phyloP scores from a whole-genome alignment of 140 eudicot species.

The Senecio squalidus region DNA sequence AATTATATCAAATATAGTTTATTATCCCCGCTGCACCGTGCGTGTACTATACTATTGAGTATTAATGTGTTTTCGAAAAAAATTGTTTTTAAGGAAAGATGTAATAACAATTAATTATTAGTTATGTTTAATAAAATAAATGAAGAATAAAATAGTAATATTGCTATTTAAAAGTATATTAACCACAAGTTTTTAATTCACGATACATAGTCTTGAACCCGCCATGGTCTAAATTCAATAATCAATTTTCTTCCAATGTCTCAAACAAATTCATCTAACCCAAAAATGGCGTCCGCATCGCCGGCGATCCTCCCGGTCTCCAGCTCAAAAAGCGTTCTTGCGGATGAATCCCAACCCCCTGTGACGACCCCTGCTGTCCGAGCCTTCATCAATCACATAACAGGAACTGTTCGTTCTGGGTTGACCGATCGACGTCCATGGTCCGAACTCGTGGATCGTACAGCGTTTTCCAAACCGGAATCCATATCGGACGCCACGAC shows the following conservation, averaged over 20 bases:
- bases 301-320: slow-evolving; percentile 10
- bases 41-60: no score
- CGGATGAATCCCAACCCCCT: background rate
- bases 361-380: background rate
- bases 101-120: no score
- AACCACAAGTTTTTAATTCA: no score
- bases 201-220: no score
- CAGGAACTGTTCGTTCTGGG: background rate
- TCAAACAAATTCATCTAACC: background rate
- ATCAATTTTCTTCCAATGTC: background rate
- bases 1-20: no score
- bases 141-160: no score
- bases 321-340: background rate
- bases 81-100: no score
- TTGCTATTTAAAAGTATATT: no score
- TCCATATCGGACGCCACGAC: slow-evolving; percentile 10
- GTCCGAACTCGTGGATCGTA: slow-evolving; percentile 5
- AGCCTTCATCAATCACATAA: background rate
- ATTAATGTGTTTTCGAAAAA: no score
- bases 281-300: background rate
- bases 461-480: slow-evolving; percentile 3
- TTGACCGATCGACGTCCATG: slow-evolving; percentile 1
- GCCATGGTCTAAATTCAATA: no score
- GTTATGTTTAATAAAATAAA: no score
- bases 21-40: no score